Base-by-base conservation (phyloP, 768 basidiomycete species). In the Lanmaoa pseudosensibilis region DNA sequence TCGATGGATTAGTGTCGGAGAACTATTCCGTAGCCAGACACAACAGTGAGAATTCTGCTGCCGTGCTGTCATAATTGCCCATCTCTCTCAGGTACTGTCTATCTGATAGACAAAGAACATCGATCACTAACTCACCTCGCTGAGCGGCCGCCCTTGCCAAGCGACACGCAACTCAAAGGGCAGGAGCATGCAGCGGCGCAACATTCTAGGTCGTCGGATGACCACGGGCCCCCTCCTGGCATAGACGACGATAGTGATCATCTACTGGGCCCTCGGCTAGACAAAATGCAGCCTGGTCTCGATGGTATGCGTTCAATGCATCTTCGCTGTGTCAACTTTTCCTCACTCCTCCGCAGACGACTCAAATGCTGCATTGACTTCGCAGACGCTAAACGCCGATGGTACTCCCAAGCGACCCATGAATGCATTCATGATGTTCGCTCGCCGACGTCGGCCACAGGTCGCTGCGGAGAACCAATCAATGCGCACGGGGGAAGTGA, bases 381-480 rank as follows among this genome's bases (percentile, higher is more conserved):
- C 83, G 4, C 91, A 93, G 72, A 85, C 88, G 16, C 80, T 93
- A 55, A 94, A 94, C 69, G 79, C 88, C 2, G 91, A 94, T 63
- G 92, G 91, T 27, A 92, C 90, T 46, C 91, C 91, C 25, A 92
- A 92, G 69, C 85, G 92, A 13, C 91, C 92, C 34, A 93, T 93
- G 91, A 94, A 94, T 70, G 91, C 91, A 21, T 94, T 94, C 77
- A 93, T 94, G 91, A 93, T 93, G 56, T 94, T 92, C 65, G 92
- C 92, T 58, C 83, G 90, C 23, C 81, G 86, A 50, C 80, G 91
- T 55, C 77, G 91, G 41, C 91, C 91, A 18, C 88, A 94, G 70
- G 89, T 94, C 34, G 85, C 88, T 9, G 84, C 88, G n/a, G 88
- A 88, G 60, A 88, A 94, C 69, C 90, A 92, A 69, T 83, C 89